These are phyloP conservation scores for Triticum timopheevii DNA, from an alignment of 176 grass and related monocot genomes.

Conservation along the genomic window DNA sequence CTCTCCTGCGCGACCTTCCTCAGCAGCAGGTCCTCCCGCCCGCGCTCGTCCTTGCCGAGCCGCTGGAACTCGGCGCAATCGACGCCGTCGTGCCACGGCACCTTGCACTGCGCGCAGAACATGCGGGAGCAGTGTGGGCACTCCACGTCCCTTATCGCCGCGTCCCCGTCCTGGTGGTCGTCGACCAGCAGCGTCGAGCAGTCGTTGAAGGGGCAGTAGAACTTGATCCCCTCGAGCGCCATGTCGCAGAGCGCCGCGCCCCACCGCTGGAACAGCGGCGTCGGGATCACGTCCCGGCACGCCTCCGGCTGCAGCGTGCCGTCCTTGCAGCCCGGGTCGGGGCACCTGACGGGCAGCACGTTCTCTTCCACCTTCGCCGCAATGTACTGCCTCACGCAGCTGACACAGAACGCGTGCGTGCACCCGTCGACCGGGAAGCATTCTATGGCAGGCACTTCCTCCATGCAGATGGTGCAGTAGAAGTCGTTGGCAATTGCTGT, in stretches of 20 bases:
- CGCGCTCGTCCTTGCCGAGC: constrained; percentile 42
- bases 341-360: constrained; percentile 43
- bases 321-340: constrained; percentile 31
- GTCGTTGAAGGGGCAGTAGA: constrained; percentile 75
- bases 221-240: constrained; percentile 30
- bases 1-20: constrained; percentile 44
- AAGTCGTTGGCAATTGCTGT: background rate
- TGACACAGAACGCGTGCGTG: constrained; percentile 52
- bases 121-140: constrained; percentile 64
- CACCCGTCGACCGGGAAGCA: constrained; percentile 43
- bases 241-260: constrained; percentile 44
- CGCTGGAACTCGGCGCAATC: constrained; percentile 45
- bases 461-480: constrained; percentile 72
- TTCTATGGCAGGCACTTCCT: constrained; percentile 17
- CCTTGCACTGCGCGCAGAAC: constrained; percentile 74
- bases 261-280: constrained; percentile 48
- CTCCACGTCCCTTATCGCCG: constrained; percentile 19
- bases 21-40: constrained; percentile 57
- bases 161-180: constrained; percentile 34
- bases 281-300: constrained; percentile 44
- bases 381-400: constrained; percentile 61
- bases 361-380: constrained; percentile 54
- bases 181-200: constrained; percentile 50
- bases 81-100: constrained; percentile 63
- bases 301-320: constrained; percentile 41